These are phyloP conservation scores for Botryobasidium botryosum DNA, from an alignment of 768 basidiomycete species.

Conservation along the genomic window DNA sequence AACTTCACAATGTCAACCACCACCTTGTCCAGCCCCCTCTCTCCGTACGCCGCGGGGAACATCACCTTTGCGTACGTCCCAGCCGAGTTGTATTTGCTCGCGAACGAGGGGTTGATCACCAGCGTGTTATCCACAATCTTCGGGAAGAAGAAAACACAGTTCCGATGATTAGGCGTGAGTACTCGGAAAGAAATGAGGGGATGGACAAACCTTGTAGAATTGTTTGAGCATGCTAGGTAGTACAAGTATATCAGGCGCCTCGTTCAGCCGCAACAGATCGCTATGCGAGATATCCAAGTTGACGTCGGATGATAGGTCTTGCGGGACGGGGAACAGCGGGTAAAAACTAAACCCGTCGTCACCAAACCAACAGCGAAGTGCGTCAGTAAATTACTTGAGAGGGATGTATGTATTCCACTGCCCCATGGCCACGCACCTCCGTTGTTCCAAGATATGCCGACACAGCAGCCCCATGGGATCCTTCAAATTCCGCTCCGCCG, in stretches of 20 bases:
- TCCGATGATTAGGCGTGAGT: not conserved
- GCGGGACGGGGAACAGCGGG: conserved; percentile 78
- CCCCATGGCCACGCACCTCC: conserved; percentile 61
- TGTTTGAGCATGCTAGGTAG: conserved; percentile 79
- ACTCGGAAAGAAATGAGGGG: not conserved
- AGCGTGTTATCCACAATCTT: conserved; percentile 63
- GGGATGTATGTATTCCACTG: no score
- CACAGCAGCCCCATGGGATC: conserved; percentile 70
- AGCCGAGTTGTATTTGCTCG: conserved; percentile 5
- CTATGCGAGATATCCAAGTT: conserved; percentile 83
- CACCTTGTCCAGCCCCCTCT: conserved; percentile 4
- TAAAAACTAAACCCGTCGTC: conserved; percentile 82
- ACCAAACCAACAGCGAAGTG: no score
- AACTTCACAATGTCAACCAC: conserved; percentile 9
- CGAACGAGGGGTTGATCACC: conserved; percentile 72
- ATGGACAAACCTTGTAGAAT: conserved; percentile 56
- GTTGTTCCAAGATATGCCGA: conserved; percentile 69
- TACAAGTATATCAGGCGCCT: conserved; percentile 70
- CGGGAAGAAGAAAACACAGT: not conserved
- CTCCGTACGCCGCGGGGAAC: conserved; percentile 1
- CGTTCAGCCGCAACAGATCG: conserved; percentile 27
- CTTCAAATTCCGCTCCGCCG: conserved; percentile 11
- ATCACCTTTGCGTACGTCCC: conserved; percentile 8
- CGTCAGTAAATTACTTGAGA: no score
- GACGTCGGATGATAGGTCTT: conserved; percentile 56